Evolutionary conservation across 2,329 filamentous ascomycete genomes (phyloP), one percentile per base, ranked within the genome.

Genomic region (Fusarium praegraminearum): DNA sequence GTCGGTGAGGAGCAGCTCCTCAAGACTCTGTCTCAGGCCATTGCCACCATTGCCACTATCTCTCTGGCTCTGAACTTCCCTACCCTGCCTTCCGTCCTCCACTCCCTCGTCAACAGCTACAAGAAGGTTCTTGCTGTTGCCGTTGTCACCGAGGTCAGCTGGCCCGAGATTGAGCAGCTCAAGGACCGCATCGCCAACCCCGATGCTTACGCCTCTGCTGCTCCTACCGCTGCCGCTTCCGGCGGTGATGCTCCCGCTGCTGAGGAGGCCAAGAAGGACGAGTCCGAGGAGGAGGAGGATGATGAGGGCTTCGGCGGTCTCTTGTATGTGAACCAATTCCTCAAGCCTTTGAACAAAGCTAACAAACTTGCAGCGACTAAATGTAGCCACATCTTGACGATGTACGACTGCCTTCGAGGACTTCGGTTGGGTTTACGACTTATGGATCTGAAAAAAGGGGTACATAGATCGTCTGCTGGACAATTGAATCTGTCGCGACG

Each of bases 131-230:
- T 98, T 76, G 88, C 96, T 75, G 90, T 98, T 78, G 97, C 96
- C 78, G 83, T 99, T 78, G 89, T 90, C 84, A 98, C 93, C 77
- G 94, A 97, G 75, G 91, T 91, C 88, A 91, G 90, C 84, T 99
- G 96, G 95, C 90, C 94, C 78, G 93, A 93, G 84, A 97, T 99
- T 79, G 90, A 97, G 79, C 89, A 97, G 85, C 92, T 99, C 86
- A 99, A 99, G 92, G 96, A 99, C 87, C 94, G 96, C 83, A 98
- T 99, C 79, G 93, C 93, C 85, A 98, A 99, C 90, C 97, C 97
- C 76, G 96, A 99, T 58, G 93, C 93, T 58, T 99, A 98, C 83
- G 96, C 95, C 73, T 82, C 93, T 50, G 86, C 94, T 73, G 93
- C 91, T 73, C 93, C 95, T 62, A 89, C 81, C 72, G 91, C 90